Conservation (phyloP, 2,329 filamentous ascomycete species). For the Periglandula ipomoeae region DNA sequence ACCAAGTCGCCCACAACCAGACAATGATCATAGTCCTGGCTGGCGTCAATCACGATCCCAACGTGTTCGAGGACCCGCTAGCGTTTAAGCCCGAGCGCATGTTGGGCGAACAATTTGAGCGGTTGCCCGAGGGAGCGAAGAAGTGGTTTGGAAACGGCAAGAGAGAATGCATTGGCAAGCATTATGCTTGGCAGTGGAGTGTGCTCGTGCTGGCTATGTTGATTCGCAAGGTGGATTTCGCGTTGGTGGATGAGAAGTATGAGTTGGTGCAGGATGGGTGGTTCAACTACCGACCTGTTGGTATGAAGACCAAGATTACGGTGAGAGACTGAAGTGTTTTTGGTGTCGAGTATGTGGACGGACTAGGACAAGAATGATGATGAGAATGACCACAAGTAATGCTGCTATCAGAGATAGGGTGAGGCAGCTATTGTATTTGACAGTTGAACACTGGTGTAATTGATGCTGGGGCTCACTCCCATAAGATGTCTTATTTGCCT, state of each 20-base stretch:
- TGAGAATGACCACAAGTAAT: too few relatives aligned
- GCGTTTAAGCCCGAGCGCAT: conserved; percentile 40
- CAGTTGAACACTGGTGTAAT: too few relatives aligned
- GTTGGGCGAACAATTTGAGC: conserved; percentile 34
- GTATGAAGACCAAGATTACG: conserved; percentile 34
- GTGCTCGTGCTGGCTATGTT: conserved; percentile 33
- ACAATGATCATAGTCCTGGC: conserved; percentile 39
- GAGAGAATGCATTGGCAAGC: conserved; percentile 41
- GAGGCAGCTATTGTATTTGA: too few relatives aligned
- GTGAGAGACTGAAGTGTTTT: conserved; percentile 20
- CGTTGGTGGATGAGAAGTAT: conserved; percentile 30
- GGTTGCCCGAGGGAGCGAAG: conserved; percentile 34
- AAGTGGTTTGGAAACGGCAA: conserved; percentile 45
- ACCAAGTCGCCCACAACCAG: conserved; percentile 39
- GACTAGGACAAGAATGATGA: neutral
- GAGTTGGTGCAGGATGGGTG: conserved; percentile 37
- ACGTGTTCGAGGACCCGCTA: conserved; percentile 37
- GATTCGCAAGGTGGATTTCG: conserved; percentile 36
- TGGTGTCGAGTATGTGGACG: too few relatives aligned
- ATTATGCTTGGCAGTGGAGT: conserved; percentile 39
- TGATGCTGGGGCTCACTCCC: too few relatives aligned
- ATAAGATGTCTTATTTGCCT: too few relatives aligned
- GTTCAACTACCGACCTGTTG: conserved; percentile 42
- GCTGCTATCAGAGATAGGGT: too few relatives aligned
- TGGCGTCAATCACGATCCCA: conserved; percentile 39